phyloP scores from a whole-genome alignment of 2,329 filamentous ascomycete species.

The Xylariaceae sp. region DNA sequence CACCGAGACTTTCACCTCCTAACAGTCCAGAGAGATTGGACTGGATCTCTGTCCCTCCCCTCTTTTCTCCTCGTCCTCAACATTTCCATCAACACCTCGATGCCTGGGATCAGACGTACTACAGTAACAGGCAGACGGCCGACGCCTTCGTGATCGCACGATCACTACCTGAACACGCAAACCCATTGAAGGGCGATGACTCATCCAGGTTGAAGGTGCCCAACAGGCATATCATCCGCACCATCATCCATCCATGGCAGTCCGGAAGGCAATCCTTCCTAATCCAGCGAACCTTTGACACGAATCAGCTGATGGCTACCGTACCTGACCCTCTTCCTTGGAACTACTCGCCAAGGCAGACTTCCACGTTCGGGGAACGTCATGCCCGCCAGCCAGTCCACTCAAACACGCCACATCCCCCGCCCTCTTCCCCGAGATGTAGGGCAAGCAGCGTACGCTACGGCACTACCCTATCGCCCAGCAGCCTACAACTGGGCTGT shows the following conservation, averaged over 20 bases:
- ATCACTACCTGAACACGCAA: constrained; percentile 32
- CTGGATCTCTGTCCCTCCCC: not conserved
- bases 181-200: constrained; percentile 5
- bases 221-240: constrained; percentile 35
- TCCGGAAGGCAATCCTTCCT: constrained; percentile 40
- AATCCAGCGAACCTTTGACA: constrained; percentile 46
- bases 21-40: not conserved
- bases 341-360: not conserved
- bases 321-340: constrained; percentile 33
- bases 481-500: constrained; percentile 2
- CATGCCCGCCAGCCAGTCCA: constrained; percentile 2
- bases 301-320: constrained; percentile 42
- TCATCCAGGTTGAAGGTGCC: not conserved
- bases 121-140: constrained; percentile 36
- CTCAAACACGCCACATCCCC: constrained; percentile 5
- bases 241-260: constrained; percentile 37
- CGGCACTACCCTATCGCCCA: constrained; percentile 10
- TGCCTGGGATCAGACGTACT: constrained; percentile 37
- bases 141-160: constrained; percentile 43
- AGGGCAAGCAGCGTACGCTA: constrained; percentile 22
- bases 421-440: constrained; percentile 11
- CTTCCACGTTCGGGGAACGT: constrained; percentile 3
- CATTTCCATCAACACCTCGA: constrained; percentile 32
- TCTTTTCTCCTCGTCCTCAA: constrained; percentile 7
- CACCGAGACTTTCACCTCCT: constrained; percentile 4